Evolutionary conservation across 2,329 filamentous ascomycete species (phyloP).

Genomic region (Aureobasidium sp.): DNA sequence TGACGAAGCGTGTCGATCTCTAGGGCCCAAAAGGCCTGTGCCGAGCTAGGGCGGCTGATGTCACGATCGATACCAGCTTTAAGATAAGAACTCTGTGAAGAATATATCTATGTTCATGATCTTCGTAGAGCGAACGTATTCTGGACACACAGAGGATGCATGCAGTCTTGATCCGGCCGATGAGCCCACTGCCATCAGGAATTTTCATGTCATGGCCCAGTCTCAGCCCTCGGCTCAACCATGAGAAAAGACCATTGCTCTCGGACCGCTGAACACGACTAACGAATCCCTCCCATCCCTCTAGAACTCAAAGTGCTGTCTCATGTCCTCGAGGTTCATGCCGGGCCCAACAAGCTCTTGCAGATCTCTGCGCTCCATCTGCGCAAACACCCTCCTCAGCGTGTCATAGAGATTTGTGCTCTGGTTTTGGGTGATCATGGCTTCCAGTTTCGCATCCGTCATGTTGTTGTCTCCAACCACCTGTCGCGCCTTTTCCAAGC

Average conservation of each 20-base stretch:
- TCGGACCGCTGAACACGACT: background rate
- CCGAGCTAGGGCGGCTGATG: background rate
- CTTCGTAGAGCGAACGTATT: background rate
- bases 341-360: constrained; percentile 80
- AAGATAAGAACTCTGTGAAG: background rate
- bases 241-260: background rate
- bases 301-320: constrained; percentile 83
- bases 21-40: background rate
- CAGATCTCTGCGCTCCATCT: constrained; percentile 86
- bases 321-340: constrained; percentile 85
- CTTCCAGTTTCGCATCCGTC: constrained; percentile 67
- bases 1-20: background rate
- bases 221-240: no score
- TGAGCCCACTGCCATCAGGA: background rate
- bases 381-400: constrained; percentile 83
- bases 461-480: constrained; percentile 50
- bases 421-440: constrained; percentile 89
- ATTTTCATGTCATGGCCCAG: background rate
- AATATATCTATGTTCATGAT: background rate
- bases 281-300: background rate
- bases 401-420: constrained; percentile 97
- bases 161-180: background rate
- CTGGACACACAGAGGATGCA: background rate
- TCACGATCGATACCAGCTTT: background rate
- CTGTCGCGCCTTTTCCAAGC: constrained; percentile 74